Evolutionary conservation across 2,329 filamentous ascomycete species (phyloP).

Genomic region (Diaporthe humulicola): DNA sequence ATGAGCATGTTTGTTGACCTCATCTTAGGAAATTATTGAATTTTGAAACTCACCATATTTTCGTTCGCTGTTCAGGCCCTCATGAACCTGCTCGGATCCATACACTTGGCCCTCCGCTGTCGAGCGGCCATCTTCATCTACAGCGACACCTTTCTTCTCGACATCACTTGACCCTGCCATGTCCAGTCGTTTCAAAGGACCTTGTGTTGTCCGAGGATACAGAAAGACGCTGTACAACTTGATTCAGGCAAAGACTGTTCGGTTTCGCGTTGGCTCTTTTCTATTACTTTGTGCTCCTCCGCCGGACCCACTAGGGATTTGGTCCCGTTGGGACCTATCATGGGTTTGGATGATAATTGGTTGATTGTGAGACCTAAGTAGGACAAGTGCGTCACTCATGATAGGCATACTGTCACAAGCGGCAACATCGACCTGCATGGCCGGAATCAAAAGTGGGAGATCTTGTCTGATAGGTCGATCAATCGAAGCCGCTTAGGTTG

Average conservation of each 20-base stretch:
- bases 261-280: not conserved
- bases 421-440: conserved; percentile 13
- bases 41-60: conserved; percentile 9
- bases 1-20: not conserved
- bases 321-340: not conserved
- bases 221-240: not conserved
- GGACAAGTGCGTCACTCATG: conserved; percentile 2
- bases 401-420: conserved; percentile 3
- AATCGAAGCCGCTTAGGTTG: too few relatives aligned
- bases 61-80: not conserved
- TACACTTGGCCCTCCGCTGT: conserved; percentile 3
- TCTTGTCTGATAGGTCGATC: not conserved
- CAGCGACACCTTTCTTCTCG: not conserved
- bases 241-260: too few relatives aligned
- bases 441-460: conserved; percentile 27
- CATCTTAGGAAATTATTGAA: too few relatives aligned
- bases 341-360: not conserved
- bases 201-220: fast-evolving
- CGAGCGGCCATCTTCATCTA: conserved; percentile 2
- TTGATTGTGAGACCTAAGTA: not conserved
- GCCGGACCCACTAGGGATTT: not conserved
- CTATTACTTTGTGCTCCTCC: not conserved
- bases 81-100: not conserved
- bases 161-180: not conserved
- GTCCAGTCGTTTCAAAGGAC: not conserved